These are phyloP conservation scores for Hypomyces rosellus DNA, from an alignment of 2,329 filamentous ascomycete genomes.

Conservation along the genomic window DNA sequence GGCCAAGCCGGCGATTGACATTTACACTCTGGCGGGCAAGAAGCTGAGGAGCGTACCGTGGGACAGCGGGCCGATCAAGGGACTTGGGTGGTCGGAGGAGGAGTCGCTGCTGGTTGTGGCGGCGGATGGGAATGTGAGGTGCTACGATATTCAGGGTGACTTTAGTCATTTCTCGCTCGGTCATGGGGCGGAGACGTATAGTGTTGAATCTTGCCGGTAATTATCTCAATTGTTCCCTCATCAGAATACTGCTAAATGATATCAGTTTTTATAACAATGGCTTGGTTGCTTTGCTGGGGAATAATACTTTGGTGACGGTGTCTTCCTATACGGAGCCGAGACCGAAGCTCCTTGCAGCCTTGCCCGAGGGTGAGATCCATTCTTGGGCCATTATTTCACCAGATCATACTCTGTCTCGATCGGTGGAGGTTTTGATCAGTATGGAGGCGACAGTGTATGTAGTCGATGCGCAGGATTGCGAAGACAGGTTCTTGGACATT, in stretches of 20 bases:
- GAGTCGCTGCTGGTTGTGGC: constrained; percentile 86
- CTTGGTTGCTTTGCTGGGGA: constrained; percentile 85
- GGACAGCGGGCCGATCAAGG: constrained; percentile 83
- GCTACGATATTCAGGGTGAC: constrained; percentile 88
- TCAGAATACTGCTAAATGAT: not conserved
- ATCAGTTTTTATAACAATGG: constrained; percentile 74
- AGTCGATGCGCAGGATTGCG: constrained; percentile 80
- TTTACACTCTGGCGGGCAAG: constrained; percentile 90
- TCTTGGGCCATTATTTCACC: constrained; percentile 89
- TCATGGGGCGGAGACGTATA: constrained; percentile 79
- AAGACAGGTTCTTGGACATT: constrained; percentile 84
- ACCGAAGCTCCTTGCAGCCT: constrained; percentile 70
- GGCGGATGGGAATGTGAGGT: constrained; percentile 82
- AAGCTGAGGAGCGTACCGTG: constrained; percentile 80
- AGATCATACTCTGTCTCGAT: constrained; percentile 79
- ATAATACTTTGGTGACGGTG: constrained; percentile 84
- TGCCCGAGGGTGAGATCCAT: constrained; percentile 71
- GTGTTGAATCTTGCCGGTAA: constrained; percentile 73
- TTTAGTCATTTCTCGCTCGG: constrained; percentile 93
- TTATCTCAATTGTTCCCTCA: constrained; percentile 2
- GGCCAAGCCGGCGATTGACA: constrained; percentile 78
- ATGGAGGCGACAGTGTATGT: constrained; percentile 79
- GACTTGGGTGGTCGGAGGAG: constrained; percentile 93
- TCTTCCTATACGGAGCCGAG: constrained; percentile 85
- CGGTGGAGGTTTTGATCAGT: constrained; percentile 85